Conservation (phyloP, 768 basidiomycete species). For the Auriscalpium vulgare region DNA sequence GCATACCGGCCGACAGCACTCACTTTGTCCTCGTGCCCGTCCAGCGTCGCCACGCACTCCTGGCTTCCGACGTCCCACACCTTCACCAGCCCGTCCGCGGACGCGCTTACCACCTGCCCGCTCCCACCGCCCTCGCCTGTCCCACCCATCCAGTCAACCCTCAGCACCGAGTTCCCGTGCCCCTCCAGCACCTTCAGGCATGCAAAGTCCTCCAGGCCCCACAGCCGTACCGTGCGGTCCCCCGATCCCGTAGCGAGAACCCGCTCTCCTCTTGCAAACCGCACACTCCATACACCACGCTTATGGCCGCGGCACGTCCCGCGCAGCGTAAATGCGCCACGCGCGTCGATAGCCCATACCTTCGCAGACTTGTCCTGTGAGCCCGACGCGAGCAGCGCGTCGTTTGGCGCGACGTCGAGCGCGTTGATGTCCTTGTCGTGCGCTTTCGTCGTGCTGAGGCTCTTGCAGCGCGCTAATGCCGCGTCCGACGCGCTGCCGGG, state of each 20-base stretch:
- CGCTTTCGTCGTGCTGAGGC: conserved; percentile 79
- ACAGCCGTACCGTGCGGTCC: conserved; percentile 89
- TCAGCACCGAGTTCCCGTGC: conserved; percentile 91
- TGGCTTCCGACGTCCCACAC: conserved; percentile 90
- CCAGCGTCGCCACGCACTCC: conserved; percentile 80
- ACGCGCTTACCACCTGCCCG: conserved; percentile 75
- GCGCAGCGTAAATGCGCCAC: conserved; percentile 46
- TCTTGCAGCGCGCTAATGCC: conserved; percentile 48
- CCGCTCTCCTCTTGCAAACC: conserved; percentile 76
- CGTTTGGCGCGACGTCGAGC: conserved; percentile 87
- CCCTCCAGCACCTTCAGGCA: conserved; percentile 97
- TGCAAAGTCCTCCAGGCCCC: conserved; percentile 89
- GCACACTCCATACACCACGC: conserved; percentile 92
- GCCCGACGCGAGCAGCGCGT: conserved; percentile 81
- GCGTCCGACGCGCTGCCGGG: conserved; percentile 24
- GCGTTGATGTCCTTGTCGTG: conserved; percentile 99
- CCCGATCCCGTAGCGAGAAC: conserved; percentile 91
- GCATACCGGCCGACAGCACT: conserved; percentile 15
- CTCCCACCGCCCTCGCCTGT: conserved; percentile 22
- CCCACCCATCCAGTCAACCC: conserved; percentile 88
- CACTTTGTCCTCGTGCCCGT: conserved; percentile 97
- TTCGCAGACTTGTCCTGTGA: conserved; percentile 96
- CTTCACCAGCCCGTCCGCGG: conserved; percentile 93
- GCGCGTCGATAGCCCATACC: conserved; percentile 69
- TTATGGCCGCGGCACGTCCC: conserved; percentile 96